Percentiles rank a stretch among this genome's conserved stretches.
Conservation (phyloP, 805 yeast genomes). For the Ogataea sp. region DNA sequence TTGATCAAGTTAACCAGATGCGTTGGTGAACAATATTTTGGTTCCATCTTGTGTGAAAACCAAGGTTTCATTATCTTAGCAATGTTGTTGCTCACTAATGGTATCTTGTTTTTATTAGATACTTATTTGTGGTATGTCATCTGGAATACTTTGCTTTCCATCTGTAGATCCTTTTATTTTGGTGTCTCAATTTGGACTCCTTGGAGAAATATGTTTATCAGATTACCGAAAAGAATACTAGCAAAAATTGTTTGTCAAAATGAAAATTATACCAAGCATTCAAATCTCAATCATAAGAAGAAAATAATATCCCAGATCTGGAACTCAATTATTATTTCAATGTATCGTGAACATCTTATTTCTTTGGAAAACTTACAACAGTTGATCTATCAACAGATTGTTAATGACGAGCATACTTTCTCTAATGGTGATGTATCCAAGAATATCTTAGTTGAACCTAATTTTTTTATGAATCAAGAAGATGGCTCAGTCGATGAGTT, state of each 20-base stretch:
- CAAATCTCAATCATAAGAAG: conserved; percentile 34
- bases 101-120: conserved; percentile 66
- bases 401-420: conserved; percentile 19
- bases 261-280: conserved; percentile 19
- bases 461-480: conserved; percentile 75
- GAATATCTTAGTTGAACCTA: conserved; percentile 54
- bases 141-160: conserved; percentile 70
- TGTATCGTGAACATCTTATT: conserved; percentile 74
- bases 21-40: conserved; percentile 51
- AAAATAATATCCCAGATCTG: conserved; percentile 61
- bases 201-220: conserved; percentile 73
- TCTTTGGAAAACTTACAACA: conserved; percentile 66
- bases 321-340: conserved; percentile 77
- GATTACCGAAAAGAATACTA: conserved; percentile 68
- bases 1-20: conserved; percentile 49
- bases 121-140: conserved; percentile 83
- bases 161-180: conserved; percentile 47
- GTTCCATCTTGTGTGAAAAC: conserved; percentile 40
- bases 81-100: conserved; percentile 51
- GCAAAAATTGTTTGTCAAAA: conserved; percentile 49
- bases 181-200: conserved; percentile 88
- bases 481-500: conserved; percentile 51
- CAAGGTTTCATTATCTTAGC: conserved; percentile 52
- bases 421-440: conserved; percentile 22
- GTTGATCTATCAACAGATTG: conserved; percentile 40